Base-by-base conservation (phyloP, 805 yeast genomes). In the Suhomyces pyralidae region DNA sequence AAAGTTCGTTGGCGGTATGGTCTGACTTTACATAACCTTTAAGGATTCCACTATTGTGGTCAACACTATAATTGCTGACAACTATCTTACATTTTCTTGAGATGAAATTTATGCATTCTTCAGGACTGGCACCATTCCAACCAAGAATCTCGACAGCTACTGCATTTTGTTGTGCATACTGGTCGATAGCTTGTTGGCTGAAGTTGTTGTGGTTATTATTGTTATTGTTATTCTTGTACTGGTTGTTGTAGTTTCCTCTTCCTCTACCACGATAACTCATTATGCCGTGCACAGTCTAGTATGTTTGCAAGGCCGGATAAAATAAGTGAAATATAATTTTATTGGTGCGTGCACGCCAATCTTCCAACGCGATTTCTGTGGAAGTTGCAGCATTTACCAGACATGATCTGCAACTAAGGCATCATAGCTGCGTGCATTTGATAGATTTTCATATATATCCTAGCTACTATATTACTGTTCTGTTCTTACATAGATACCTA, bases 61-160 rank as follows among this genome's bases (percentile, higher is more conserved):
- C 84, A 6, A 83, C 80, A 2, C 66, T 60, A 9, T 83, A 74
- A 63, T 86, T 81, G 48, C 69, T 66, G 10, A 92, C 73, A 0
- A 76, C 69, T 17, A 88, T 74, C 49, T 79, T 75, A 14, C 88
- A 72, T 62, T 87, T 89, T 57, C 96, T 78, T 48, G 84, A 80
- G 14, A 91, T 68, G 66, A 91, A 92, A 38, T 77, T 73, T 8
- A 87, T 75, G 53, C 90, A 74, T 54, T 90, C 96, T 17, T 79
- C 83, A 54, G 78, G 76, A 1, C 86, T 66, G 0, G 91, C 96
- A 55, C 90, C 88, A 54, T 86, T 84, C 97, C 97, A 91, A 45
- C 91, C 90, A 38, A 77, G 71, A 9, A 90, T 77, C 57, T 87
- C 90, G 9, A 90, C 78, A 3, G 79, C 73, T 4, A 81, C 74